These are phyloP conservation scores for Cyclaneusma minus DNA, from an alignment of 2,329 filamentous ascomycete genomes.

Conservation along the genomic window DNA sequence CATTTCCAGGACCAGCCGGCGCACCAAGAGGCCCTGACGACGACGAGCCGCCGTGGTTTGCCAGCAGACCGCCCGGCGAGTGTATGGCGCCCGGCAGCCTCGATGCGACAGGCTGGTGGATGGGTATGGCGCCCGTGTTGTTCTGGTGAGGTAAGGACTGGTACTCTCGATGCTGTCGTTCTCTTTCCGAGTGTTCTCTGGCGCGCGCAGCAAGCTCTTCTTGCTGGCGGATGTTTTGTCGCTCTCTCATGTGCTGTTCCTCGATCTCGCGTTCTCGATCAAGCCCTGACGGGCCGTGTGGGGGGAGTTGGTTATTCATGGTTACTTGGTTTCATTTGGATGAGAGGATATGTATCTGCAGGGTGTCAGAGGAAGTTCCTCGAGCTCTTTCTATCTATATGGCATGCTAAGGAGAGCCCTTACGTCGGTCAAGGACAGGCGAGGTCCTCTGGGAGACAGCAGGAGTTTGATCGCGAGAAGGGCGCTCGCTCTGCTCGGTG, in stretches of 20 bases:
- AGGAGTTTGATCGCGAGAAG: too few relatives aligned
- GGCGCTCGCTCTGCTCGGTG: too few relatives aligned
- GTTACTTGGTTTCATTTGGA: too few relatives aligned
- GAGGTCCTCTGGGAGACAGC: too few relatives aligned
- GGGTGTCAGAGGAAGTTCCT: too few relatives aligned
- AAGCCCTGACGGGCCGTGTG: slow-evolving; percentile 13
- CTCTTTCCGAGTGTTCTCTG: slow-evolving; percentile 34
- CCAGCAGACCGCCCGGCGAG: slow-evolving; percentile 77
- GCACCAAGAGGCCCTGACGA: slow-evolving; percentile 29
- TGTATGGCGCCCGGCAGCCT: slow-evolving; percentile 70
- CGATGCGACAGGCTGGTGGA: slow-evolving; percentile 87
- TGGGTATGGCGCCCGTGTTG: slow-evolving; percentile 72
- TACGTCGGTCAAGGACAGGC: too few relatives aligned
- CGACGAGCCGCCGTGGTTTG: slow-evolving; percentile 48
- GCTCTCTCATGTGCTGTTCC: slow-evolving; percentile 37
- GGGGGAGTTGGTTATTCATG: slow-evolving; percentile 18
- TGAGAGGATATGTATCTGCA: too few relatives aligned
- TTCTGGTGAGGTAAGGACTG: slow-evolving; percentile 63
- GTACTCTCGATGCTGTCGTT: slow-evolving; percentile 47
- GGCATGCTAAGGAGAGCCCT: too few relatives aligned
- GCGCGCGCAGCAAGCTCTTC: slow-evolving; percentile 38
- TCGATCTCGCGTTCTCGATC: slow-evolving; percentile 29
- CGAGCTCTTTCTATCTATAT: too few relatives aligned
- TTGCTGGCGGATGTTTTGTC: slow-evolving; percentile 33
- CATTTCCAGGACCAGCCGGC: slow-evolving; percentile 19